Evolutionary conservation across 2,329 filamentous ascomycete genomes (phyloP), one percentile per base, ranked within the genome.

Genomic region (Monosporascus sp.): DNA sequence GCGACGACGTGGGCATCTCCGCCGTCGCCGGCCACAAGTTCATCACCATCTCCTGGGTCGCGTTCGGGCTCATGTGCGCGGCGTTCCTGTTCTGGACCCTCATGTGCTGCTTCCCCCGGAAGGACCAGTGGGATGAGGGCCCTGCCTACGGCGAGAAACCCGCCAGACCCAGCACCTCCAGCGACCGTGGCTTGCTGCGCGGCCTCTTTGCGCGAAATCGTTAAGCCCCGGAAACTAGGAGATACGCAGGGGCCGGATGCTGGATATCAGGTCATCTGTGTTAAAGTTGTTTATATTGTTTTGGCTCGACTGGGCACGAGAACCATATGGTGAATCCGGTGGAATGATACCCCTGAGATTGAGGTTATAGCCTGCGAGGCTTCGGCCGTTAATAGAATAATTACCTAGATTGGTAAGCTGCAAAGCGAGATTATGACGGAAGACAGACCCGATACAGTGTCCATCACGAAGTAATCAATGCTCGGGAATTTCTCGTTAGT

Each of bases 41-140:
- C 56, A 67, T 73, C 58, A 68, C 60, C 35, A 61, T 80, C 39
- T 70, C 70, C 5, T 81, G 77, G 78, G 69, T 75, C 5, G 69
- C 77, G 1, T 72, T 77, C 17, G 75, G 61, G 3, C 64, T 75
- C 55, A 78, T 79, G 72, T 61, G 70, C 3, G 55, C 67, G 1
- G 62, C 70, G 0, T 52, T 68, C 5, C 25, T 70, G 3, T 79
- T 73, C 61, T 81, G 77, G 77, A 47, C 57, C n/a, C 22, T 56
- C 1, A 49, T 57, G 31, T 61, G 56, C 45, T 60, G 56, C 37
- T n/a, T 53, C 37, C 53, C 58, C 31, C 52, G 57, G 15, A 31
- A 49, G 11, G 43, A 47, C 5, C 15, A 39, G 46, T 44, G 39
- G 27, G 27, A 45, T 4, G 31, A 39, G 27, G 20, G 38, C 15